Percentiles rank a stretch among this genome's conserved stretches.
These are phyloP conservation scores for Heterobasidion parviporum DNA, from an alignment of 1,284 basidiomycete species.

Conservation along the genomic window DNA sequence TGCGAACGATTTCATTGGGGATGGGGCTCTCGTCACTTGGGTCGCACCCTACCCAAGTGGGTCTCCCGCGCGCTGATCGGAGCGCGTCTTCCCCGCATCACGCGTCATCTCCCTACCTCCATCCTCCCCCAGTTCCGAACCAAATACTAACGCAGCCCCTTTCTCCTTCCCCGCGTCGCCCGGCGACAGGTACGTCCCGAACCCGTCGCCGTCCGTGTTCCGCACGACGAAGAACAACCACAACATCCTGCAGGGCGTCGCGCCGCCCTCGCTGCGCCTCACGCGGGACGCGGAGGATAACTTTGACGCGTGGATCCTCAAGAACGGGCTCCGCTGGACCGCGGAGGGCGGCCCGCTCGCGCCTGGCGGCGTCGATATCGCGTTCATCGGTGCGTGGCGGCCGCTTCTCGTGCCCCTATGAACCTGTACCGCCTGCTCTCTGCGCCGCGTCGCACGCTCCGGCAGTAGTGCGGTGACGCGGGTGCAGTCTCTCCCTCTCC, in stretches of 20 bases:
- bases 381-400: conserved; percentile 61
- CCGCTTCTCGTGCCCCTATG: not conserved
- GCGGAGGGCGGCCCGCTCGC: conserved; percentile 74
- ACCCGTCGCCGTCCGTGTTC: conserved; percentile 80
- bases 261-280: conserved; percentile 64
- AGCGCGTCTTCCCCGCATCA: not conserved
- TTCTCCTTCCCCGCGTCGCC: no score
- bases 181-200: conserved; percentile 68
- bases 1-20: no score
- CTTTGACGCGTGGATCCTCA: conserved; percentile 84
- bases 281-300: conserved; percentile 67
- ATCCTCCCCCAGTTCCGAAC: no score
- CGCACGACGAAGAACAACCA: conserved; percentile 90
- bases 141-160: no score
- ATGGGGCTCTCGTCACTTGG: no score
- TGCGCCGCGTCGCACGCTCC: not conserved
- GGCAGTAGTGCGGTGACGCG: not conserved
- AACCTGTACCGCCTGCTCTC: not conserved
- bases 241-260: conserved; percentile 83
- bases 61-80: no score
- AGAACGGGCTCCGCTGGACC: conserved; percentile 76
- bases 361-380: conserved; percentile 72
- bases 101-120: not conserved
- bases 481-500: not conserved
- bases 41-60: no score